Conservation (phyloP, 2,329 filamentous ascomycete genomes). For the Fusarium heterosporum region DNA sequence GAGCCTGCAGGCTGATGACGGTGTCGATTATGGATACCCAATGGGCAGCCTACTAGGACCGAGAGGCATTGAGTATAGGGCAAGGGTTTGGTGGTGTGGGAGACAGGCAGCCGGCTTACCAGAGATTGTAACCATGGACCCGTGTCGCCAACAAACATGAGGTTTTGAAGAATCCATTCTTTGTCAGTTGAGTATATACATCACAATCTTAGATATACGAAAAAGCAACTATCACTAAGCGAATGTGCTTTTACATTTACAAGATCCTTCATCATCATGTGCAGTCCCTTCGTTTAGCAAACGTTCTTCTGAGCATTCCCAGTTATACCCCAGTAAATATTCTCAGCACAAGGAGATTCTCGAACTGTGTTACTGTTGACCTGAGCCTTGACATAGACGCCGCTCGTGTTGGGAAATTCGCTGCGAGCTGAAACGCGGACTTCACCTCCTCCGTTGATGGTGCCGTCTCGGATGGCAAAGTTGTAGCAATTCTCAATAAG, state of each 20-base stretch:
- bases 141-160: background rate
- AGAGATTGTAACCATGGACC: background rate
- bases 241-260: background rate
- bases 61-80: slow-evolving; percentile 19
- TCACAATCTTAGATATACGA: slow-evolving; percentile 1
- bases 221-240: background rate
- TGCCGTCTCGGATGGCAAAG: slow-evolving; percentile 62
- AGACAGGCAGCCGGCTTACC: slow-evolving; percentile 7
- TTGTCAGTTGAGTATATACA: background rate
- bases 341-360: slow-evolving; percentile 66
- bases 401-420: slow-evolving; percentile 66
- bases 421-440: slow-evolving; percentile 63
- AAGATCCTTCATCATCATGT: background rate
- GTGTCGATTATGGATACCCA: slow-evolving; percentile 11
- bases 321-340: slow-evolving; percentile 62
- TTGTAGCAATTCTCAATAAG: slow-evolving; percentile 72
- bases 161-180: background rate
- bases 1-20: slow-evolving; percentile 18
- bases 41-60: background rate
- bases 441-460: slow-evolving; percentile 66
- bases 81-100: slow-evolving; percentile 30
- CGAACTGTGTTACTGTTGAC: slow-evolving; percentile 64
- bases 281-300: slow-evolving; percentile 46
- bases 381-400: slow-evolving; percentile 61
- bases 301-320: slow-evolving; percentile 58